Percentiles rank a stretch among this genome's conserved stretches.
Conservation (phyloP, 2,329 filamentous ascomycete species). For the Aureobasidium pullulans region DNA sequence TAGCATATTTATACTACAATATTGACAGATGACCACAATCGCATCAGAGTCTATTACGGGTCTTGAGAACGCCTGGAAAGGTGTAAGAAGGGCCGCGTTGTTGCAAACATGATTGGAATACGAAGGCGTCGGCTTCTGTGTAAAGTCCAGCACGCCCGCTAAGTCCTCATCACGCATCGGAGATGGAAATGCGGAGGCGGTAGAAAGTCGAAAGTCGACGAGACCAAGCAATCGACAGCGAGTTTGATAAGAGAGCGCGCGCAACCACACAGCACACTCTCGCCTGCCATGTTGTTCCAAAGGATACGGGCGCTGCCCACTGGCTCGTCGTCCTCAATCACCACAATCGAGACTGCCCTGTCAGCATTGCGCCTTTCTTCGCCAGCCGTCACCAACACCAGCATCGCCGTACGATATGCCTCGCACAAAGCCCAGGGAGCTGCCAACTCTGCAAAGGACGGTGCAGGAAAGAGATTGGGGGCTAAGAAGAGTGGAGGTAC, state of each 20-base stretch:
- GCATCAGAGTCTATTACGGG: too few species aligned
- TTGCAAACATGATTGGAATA: neutral
- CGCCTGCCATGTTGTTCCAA: conserved; percentile 15
- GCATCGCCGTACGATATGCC: conserved; percentile 45
- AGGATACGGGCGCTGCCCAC: conserved; percentile 11
- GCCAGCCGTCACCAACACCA: conserved; percentile 15
- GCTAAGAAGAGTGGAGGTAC: conserved; percentile 86
- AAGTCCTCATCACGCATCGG: neutral
- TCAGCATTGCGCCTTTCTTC: conserved; percentile 25
- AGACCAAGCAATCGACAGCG: neutral
- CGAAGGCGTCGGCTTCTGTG: neutral
- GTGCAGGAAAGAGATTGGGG: conserved; percentile 78
- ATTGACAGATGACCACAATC: too few species aligned
- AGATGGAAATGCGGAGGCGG: neutral
- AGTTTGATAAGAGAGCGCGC: neutral
- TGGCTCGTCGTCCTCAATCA: conserved; percentile 9
- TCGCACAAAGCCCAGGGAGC: conserved; percentile 59
- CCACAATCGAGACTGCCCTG: conserved; percentile 23
- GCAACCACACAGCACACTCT: neutral
- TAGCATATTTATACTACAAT: too few species aligned
- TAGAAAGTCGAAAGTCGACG: conserved; percentile 1
- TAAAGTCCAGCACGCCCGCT: neutral
- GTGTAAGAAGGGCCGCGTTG: neutral
- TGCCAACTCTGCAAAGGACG: conserved; percentile 63
- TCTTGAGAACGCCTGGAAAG: too few species aligned